phyloP scores from a whole-genome alignment of 495 filamentous ascomycete species.

The Tuber umbilicatum region DNA sequence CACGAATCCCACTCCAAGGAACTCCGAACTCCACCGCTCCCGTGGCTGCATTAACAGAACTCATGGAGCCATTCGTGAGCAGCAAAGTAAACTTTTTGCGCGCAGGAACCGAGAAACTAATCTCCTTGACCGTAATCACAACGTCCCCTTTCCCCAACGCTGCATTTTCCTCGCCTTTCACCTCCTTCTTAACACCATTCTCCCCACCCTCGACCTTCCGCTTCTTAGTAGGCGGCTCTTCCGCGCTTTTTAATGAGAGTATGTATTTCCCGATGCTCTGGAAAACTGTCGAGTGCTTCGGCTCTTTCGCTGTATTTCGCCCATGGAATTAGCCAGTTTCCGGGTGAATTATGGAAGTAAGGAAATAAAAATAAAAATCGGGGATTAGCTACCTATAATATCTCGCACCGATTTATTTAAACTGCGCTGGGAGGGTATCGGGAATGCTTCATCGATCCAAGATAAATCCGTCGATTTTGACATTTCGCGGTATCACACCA shows the following conservation, averaged over 20 bases:
- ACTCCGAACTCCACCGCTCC: constrained; percentile 64
- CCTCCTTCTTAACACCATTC: constrained; percentile 30
- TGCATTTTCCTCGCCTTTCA: constrained; percentile 4
- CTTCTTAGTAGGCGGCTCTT: constrained; percentile 26
- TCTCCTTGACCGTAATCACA: constrained; percentile 36
- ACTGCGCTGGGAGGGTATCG: constrained; percentile 23
- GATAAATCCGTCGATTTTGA: constrained; percentile 32
- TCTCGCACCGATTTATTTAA: constrained; percentile 38
- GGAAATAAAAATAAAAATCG: neutral
- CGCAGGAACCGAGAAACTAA: constrained; percentile 57
- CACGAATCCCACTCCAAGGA: constrained; percentile 67
- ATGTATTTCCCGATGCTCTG: constrained; percentile 39
- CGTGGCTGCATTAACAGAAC: constrained; percentile 59
- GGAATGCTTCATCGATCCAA: constrained; percentile 40
- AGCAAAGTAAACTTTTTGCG: constrained; percentile 86
- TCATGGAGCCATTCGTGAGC: constrained; percentile 59
- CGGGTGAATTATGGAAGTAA: neutral
- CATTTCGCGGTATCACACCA: neutral
- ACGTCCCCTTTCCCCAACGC: constrained; percentile 20
- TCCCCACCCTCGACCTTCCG: constrained; percentile 30
- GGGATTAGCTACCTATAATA: constrained; percentile 28
- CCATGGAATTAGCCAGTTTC: neutral
- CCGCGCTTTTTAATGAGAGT: constrained; percentile 16
- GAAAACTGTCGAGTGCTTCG: constrained; percentile 33
- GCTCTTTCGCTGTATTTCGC: constrained; percentile 29